Base-by-base conservation (phyloP, 2,329 filamentous ascomycete genomes). In the Podosphaera fusca region DNA sequence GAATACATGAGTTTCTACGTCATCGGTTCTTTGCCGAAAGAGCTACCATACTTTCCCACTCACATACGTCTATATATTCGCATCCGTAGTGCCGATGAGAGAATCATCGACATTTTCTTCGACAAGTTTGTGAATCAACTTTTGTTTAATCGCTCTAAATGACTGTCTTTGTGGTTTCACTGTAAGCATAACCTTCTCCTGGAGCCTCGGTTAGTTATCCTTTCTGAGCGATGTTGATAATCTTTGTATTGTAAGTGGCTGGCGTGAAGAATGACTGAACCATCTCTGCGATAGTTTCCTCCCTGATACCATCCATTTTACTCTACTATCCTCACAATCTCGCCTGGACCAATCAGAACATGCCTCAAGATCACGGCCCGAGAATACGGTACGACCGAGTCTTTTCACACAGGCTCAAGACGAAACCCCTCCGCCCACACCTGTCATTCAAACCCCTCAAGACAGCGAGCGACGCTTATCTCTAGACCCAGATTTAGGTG, bases 241-340 rank as follows among this genome's bases (percentile, higher is more conserved):
- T 55, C 57, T 21, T 40, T 14, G 21, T 46, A n/a, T 8, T 21
- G 21, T 21, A 21, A 42, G 38, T 14, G 38, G 3, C 10, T 42
- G 38, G 38, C 38, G 10, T 42, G 38, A 42, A 42, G 38, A 14
- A 14, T 42, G n/a, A 42, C 38, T 42, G 38, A 52, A 40, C 35
- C 31, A 29, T n/a, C 36, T 40, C 31, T n/a, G 38, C 38, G 35
- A 56, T 67, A 95, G 89, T 58, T 95, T 95, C 68, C 78, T 95
- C 40, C 90, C 90, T 38, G 89, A 94, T 69, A 96, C 90, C 46
- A 76, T 95, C 65, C 82, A 94, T 69, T 96, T 96, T 69, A 82
- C 82, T 63, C 75, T 85, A 58, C 78, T 79, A 9, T 74, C 75
- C 45, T 64, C 60, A 58, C 75, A 74, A 36, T 72, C 73, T 55